A percentile compares a stretch with the other conserved stretches of the same genome.
phyloP scores from a whole-genome alignment of 2,329 filamentous ascomycete species.

The Eutypa lata region DNA sequence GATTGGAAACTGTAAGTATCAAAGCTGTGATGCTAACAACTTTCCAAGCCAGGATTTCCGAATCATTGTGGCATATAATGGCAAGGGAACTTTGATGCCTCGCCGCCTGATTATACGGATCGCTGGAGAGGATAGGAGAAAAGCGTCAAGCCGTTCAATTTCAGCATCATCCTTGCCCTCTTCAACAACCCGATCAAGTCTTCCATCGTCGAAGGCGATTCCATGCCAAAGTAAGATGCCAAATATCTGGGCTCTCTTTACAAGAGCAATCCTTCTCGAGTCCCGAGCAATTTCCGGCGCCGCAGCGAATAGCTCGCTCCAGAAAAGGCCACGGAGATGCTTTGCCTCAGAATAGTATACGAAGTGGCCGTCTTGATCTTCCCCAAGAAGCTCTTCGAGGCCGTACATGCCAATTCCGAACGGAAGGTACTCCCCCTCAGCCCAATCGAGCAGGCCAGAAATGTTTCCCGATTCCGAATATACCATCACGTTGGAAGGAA shows the following conservation, averaged over 20 bases:
- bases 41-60: constrained; percentile 12
- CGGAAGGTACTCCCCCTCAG: constrained; percentile 58
- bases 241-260: constrained; percentile 43
- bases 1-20: too few species aligned
- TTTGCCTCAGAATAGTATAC: constrained; percentile 42
- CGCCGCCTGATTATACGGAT: constrained; percentile 2
- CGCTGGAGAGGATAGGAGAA: constrained; percentile 17
- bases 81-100: constrained; percentile 3
- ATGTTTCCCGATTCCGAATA: constrained; percentile 40
- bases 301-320: constrained; percentile 36
- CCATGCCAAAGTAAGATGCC: constrained; percentile 63
- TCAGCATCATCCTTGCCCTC: constrained; percentile 48
- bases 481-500: constrained; percentile 56
- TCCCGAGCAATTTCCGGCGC: constrained; percentile 32
- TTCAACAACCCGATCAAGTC: constrained; percentile 55
- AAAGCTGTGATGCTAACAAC: background rate
- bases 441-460: constrained; percentile 61
- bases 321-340: constrained; percentile 47
- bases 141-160: constrained; percentile 46
- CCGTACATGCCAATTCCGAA: constrained; percentile 60
- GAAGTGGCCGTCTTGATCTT: constrained; percentile 34
- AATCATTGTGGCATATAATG: constrained; percentile 10
- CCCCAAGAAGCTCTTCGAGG: constrained; percentile 56
- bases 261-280: constrained; percentile 21
- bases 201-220: constrained; percentile 60